These are phyloP conservation scores for Thalia dealbata DNA, from an alignment of 176 grass and related monocot genomes.

Conservation along the genomic window DNA sequence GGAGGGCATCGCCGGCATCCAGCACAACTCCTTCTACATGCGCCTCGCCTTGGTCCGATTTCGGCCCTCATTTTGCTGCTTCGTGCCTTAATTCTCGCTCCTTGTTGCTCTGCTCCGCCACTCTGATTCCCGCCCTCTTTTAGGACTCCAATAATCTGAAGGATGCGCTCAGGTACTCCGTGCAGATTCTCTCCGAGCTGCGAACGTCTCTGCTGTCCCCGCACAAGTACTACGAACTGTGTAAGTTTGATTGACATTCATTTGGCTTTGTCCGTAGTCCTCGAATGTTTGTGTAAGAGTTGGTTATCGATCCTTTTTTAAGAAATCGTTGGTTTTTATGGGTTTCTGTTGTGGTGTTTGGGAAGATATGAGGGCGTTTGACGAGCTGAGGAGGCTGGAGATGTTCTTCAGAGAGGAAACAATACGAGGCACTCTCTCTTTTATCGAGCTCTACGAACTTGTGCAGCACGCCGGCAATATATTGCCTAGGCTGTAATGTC, in stretches of 20 bases:
- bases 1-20: constrained; percentile 94
- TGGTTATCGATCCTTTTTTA: no score
- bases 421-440: constrained; percentile 56
- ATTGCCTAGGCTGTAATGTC: constrained; percentile 78
- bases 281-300: background rate
- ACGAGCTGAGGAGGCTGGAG: constrained; percentile 91
- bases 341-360: constrained; percentile 9
- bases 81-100: constrained; percentile 4
- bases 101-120: constrained; percentile 1
- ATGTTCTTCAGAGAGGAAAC: constrained; percentile 99
- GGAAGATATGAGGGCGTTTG: constrained; percentile 93
- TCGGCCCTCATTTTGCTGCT: background rate
- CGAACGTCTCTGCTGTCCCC: constrained; percentile 92
- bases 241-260: constrained; percentile 34
- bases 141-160: constrained; percentile 94
- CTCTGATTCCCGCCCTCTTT: background rate
- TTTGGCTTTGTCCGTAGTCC: background rate
- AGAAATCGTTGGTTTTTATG: background rate
- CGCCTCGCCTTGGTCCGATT: constrained; percentile 75
- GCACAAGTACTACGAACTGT: constrained; percentile 94
- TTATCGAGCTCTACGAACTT: constrained; percentile 86
- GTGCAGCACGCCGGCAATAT: constrained; percentile 94
- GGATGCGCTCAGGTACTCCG: constrained; percentile 94
- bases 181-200: constrained; percentile 98
- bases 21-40: constrained; percentile 98